Evolutionary conservation across 2,329 filamentous ascomycete species (phyloP), one percentile per base, ranked within the genome.

Genomic region (Didymellaceae sp.): DNA sequence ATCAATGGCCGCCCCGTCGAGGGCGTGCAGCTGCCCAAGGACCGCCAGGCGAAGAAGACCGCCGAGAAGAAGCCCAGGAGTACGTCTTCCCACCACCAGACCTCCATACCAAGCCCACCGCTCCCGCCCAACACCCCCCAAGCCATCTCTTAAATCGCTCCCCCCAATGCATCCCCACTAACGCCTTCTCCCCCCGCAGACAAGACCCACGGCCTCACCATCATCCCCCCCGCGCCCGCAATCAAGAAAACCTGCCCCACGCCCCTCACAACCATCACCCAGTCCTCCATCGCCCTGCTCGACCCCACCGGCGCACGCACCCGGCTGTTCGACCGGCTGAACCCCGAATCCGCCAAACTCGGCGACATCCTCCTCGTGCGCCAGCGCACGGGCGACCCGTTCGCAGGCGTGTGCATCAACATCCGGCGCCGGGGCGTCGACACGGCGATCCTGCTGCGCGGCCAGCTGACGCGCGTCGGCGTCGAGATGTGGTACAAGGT

Each of bases 401-500:
- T 97, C 71, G 85, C 91, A 1, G 94, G 94, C 31, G 90, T 94
- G 11, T 89, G 90, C 66, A 80, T 99, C 70, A 89, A 88, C 69
- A 92, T 99, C 71, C 89, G 92, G 47, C 83, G 91, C 45, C 83
- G 89, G 6, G 91, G 91, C 52, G 84, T 94, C 53, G 93, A 97
- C 77, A 96, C 91, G 2, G 89, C 89, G 4, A 87, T 99, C 46
- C 78, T 96, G 52, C 80, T 99, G 53, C 84, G 94, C 48, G 93
- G 93, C 65, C 86, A 95, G 70, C 78, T 99, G 63, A 92, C 90
- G 61, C 85, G 89, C 63, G 85, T 95, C 6, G 90, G 90, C 54
- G 90, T 96, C 53, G 94, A 99, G 82, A 94, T 96, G 90, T 96
- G 91, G 87, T 91, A 89, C 76, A 99, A 99, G 81, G 81, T 97